A percentile compares a stretch with the other conserved stretches of the same genome.
These are phyloP conservation scores for Vanrija sp. DNA, from an alignment of 1,284 basidiomycete genomes.

Conservation along the genomic window DNA sequence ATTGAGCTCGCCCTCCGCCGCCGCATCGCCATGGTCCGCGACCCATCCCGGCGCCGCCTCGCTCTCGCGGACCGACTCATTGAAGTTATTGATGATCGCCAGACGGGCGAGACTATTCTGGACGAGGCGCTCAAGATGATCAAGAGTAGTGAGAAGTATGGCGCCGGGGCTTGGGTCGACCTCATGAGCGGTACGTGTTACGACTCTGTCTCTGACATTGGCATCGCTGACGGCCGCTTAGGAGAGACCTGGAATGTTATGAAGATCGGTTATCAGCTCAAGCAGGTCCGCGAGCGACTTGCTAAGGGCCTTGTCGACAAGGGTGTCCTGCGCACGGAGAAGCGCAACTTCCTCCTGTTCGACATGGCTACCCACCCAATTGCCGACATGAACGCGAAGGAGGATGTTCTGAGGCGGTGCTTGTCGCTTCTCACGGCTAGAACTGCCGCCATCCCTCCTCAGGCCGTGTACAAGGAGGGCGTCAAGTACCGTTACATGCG, in stretches of 20 bases:
- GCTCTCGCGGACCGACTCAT: constrained; percentile 78
- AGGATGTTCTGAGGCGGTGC: constrained; percentile 70
- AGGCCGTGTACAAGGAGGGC: constrained; percentile 66
- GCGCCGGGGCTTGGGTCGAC: constrained; percentile 91
- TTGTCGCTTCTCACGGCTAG: constrained; percentile 73
- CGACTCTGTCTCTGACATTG: not conserved
- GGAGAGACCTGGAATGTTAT: constrained; percentile 98
- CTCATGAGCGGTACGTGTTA: constrained; percentile 73
- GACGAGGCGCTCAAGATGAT: constrained; percentile 96
- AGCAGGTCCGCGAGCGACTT: constrained; percentile 91
- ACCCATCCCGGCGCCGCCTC: constrained; percentile 71
- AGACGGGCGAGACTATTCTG: constrained; percentile 90
- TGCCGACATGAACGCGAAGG: constrained; percentile 83
- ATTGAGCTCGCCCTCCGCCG: constrained; percentile 87
- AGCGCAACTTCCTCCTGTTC: constrained; percentile 94
- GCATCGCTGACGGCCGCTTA: constrained; percentile 40
- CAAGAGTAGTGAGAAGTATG: constrained; percentile 70
- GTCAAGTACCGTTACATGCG: constrained; percentile 73
- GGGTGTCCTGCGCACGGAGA: constrained; percentile 92
- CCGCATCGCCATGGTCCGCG: constrained; percentile 80
- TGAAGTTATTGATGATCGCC: constrained; percentile 83
- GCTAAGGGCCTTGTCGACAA: constrained; percentile 98
- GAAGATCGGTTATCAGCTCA: constrained; percentile 96
- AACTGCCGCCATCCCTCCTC: constrained; percentile 71
- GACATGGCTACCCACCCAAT: constrained; percentile 98